Base-by-base conservation (phyloP, 2,329 filamentous ascomycete species). In the Sphaerostilbella broomeana region DNA sequence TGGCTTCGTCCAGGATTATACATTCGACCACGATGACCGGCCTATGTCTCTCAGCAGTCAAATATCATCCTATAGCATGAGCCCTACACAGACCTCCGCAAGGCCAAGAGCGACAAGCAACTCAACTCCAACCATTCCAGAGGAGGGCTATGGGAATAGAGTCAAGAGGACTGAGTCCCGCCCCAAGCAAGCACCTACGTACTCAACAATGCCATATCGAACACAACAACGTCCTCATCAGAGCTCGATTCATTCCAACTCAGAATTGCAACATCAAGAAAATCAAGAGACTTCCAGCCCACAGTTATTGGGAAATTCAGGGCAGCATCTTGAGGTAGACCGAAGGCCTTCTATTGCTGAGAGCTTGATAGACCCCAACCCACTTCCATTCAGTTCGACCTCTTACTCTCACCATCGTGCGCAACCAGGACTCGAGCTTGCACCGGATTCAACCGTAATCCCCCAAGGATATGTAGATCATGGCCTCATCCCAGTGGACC, bases 401-500 rank as follows among this genome's bases (percentile, higher is more conserved):
- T n/a, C n/a, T n/a, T n/a, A n/a, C n/a, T n/a, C n/a, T n/a, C 29
- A 27, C 11, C 35, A 38, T 13, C 33, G n/a, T 10, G 19, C 24
- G 1, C 30, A 31, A 15, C 28, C 38, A 5, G 37, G 21, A 3
- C 27, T 40, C 11, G 42, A 44, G 15, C 38, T 41, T 11, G 26
- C 18, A 25, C 32, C 26, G 5, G 31, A 15, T 16, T 20, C 19
- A 7, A 39, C 32, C 2, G 20, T 26, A 8, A n/a, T 24, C 3
- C 7, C n/a, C 5, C 15, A n/a, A 13, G 31, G 22, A 10, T 5
- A 10, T 12, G 9, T 31, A 9, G 42, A 44, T 15, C 20, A 16
- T 18, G 51, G 48, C 15, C 43, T 54, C 26, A 54, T 54, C 12
- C 48, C 44, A 1, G 52, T 53, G 8, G 48, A 53, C 9, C 13